A percentile compares a stretch with the other conserved stretches of the same genome.
Evolutionary conservation across 495 filamentous ascomycete genomes (phyloP).

Genomic region (Elasticomyces elasticus): DNA sequence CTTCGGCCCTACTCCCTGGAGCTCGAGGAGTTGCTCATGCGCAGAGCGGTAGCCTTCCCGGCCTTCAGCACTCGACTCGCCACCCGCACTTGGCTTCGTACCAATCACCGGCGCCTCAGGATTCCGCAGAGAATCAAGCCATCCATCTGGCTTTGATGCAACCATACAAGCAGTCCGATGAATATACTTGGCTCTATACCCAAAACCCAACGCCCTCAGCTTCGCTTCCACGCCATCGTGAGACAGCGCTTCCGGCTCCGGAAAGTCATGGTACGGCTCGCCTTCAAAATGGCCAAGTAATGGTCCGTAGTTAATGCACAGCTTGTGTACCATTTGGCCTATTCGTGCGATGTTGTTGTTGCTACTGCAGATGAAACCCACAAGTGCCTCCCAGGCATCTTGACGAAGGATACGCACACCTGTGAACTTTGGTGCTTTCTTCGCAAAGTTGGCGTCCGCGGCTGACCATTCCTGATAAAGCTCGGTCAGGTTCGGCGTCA

Average conservation of each 20-base stretch:
- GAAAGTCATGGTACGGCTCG: slow-evolving; percentile 74
- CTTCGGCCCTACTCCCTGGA: slow-evolving; percentile 90
- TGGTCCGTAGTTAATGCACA: slow-evolving; percentile 77
- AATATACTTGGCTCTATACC: slow-evolving; percentile 89
- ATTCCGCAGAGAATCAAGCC: slow-evolving; percentile 68
- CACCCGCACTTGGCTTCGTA: slow-evolving; percentile 33
- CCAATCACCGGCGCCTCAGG: slow-evolving; percentile 58
- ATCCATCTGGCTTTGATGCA: slow-evolving; percentile 54
- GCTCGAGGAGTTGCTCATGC: slow-evolving; percentile 64
- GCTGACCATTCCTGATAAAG: slow-evolving; percentile 84
- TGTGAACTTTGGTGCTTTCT: slow-evolving; percentile 74
- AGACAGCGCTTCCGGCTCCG: slow-evolving; percentile 59
- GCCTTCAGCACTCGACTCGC: slow-evolving; percentile 47
- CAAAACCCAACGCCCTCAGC: slow-evolving; percentile 78
- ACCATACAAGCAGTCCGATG: slow-evolving; percentile 73
- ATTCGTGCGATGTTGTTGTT: slow-evolving; percentile 98
- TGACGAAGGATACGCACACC: slow-evolving; percentile 93
- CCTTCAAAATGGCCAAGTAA: slow-evolving; percentile 57
- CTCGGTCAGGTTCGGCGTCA: slow-evolving; percentile 56
- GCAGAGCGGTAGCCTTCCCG: slow-evolving; percentile 65
- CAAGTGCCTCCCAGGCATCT: slow-evolving; percentile 89
- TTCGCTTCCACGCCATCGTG: slow-evolving; percentile 60
- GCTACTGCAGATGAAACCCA: slow-evolving; percentile 95
- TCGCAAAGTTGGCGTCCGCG: slow-evolving; percentile 79
- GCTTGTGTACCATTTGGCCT: slow-evolving; percentile 88